phyloP scores from a whole-genome alignment of 164 flowering plant species.

The Chloranthus sessilifolius region DNA sequence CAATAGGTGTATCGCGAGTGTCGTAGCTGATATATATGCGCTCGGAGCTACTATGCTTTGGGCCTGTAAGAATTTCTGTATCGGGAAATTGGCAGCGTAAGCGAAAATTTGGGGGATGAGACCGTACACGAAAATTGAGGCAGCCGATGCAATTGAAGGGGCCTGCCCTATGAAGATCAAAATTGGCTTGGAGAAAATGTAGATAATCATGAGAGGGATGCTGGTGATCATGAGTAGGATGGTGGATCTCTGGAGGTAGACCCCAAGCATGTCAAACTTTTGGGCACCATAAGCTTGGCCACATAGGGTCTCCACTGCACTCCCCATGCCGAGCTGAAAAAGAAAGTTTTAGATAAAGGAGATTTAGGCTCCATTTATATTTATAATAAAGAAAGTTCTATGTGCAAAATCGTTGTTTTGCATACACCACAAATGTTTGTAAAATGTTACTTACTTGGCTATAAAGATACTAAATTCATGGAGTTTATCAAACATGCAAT shows the following conservation, averaged over 20 bases:
- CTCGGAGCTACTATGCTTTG: slow-evolving; percentile 47
- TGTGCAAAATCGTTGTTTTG: no score
- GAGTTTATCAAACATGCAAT: no score
- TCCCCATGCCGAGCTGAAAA: slow-evolving; percentile 53
- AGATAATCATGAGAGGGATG: neutral
- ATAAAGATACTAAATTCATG: no score
- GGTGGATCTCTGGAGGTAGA: slow-evolving; percentile 20
- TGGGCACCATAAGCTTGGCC: slow-evolving; percentile 42
- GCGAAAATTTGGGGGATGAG: neutral
- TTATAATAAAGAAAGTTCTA: no score
- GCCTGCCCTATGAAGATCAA: neutral
- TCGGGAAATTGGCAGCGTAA: neutral
- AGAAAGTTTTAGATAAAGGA: no score
- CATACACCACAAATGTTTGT: no score
- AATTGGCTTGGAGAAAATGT: neutral
- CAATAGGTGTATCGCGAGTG: slow-evolving; percentile 30
- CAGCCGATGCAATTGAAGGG: neutral
- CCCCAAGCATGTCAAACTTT: slow-evolving; percentile 33
- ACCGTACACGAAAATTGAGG: neutral
- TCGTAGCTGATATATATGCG: slow-evolving; percentile 36
- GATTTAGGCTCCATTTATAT: no score
- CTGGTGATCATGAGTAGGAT: slow-evolving; percentile 10
- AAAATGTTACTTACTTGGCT: no score
- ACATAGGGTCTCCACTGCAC: slow-evolving; percentile 41
- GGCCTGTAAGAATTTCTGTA: slow-evolving; percentile 23